Conservation (phyloP, 2,329 filamentous ascomycete species). For the Diaporthe batatas region DNA sequence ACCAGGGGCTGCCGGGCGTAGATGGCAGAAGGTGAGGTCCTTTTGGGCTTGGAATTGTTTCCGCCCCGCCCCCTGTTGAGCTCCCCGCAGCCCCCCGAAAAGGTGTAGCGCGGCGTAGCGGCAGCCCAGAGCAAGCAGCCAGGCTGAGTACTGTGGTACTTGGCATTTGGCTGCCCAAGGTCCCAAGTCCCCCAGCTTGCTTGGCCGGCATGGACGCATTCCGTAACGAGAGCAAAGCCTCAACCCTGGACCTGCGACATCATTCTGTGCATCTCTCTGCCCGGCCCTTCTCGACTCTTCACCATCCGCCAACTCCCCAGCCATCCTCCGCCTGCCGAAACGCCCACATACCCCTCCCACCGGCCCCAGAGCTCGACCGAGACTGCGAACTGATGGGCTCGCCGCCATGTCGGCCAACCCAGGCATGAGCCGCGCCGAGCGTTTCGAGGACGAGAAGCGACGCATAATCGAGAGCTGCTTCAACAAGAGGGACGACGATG, state of each 20-base stretch:
- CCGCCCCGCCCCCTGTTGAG: constrained; percentile 2
- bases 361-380: constrained; percentile 14
- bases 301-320: constrained; percentile 1
- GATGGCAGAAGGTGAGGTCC: not conserved
- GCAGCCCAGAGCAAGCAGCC: not conserved
- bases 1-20: not conserved
- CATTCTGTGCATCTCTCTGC: not conserved
- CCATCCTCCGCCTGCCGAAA: not conserved
- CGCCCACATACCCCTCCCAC: not conserved
- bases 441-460: constrained; percentile 96
- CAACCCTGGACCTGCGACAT: constrained; percentile 35
- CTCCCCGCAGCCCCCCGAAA: not conserved
- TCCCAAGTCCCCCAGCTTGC: not conserved
- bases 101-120: constrained; percentile 13
- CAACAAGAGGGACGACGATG: constrained; percentile 87
- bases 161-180: constrained; percentile 21
- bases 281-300: not conserved
- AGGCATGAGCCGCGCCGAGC: constrained; percentile 72
- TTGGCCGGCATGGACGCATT: constrained; percentile 26
- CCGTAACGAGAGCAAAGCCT: constrained; percentile 26
- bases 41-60: not conserved
- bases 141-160: constrained; percentile 1
- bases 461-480: constrained; percentile 97
- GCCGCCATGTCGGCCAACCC: constrained; percentile 35
- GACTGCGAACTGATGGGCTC: constrained; percentile 35